Evolutionary conservation across 2,329 filamentous ascomycete species (phyloP), one percentile per base, ranked within the genome.

Genomic region (Parastagonospora nodorum): DNA sequence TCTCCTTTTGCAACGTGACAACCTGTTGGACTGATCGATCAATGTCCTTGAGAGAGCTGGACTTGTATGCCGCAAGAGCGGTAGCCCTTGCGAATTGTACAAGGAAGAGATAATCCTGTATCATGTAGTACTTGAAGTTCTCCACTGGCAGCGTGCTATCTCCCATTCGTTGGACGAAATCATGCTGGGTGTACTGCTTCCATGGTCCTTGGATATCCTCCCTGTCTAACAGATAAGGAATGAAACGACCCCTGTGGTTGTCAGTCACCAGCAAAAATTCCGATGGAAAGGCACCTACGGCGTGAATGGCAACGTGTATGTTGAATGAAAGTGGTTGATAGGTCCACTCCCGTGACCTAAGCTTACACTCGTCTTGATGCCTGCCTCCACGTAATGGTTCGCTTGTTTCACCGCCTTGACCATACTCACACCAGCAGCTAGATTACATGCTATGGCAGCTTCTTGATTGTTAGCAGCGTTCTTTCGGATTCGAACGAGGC

Each of bases 41-140:
- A 56, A 96, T 92, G 46, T 91, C 87, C 15, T 84, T 78, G 59
- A 94, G 84, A 8, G 80, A 84, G 56, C 87, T 89, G 1, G 87
- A 84, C 74, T 97, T 97, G 76, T 95, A 97, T 0, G 88, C 86
- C 2, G 90, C 89, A 8, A 97, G 80, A 7, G 91, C 88, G 69
- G 92, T 93, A 39, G 92, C 92, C 60, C 93, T 82, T 2, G 92
- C 87, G 74, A 96, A 97, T 66, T 97, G 36, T 64, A 94, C 89
- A 37, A 97, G 77, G 67, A 94, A 97, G 4, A 96, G 80, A 66
- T 97, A 97, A 66, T 97, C 93, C 64, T 97, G 93, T 8, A 94
- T 82, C 48, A 97, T 84, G 69, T 97, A 97, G 33, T 88, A 83
- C 72, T 92, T 94, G 79, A 96, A 97, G 0, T 86, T 87, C 37